Base-by-base conservation (phyloP, 1,284 basidiomycete species). In the Pseudozyma sp. region DNA sequence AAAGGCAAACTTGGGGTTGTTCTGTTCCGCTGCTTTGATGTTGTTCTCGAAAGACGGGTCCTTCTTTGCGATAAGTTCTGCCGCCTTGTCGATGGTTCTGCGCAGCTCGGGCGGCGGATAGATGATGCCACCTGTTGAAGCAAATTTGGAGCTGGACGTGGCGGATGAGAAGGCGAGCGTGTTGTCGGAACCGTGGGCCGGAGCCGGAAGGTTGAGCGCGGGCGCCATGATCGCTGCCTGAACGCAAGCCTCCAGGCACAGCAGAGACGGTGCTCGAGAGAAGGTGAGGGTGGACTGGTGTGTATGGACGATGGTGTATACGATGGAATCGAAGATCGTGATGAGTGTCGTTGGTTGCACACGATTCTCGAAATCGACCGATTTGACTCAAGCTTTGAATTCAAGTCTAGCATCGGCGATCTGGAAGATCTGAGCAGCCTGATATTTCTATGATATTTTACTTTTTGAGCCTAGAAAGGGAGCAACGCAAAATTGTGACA, bases 41-140 rank as follows among this genome's bases (percentile, higher is more conserved):
- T 77, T 81, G 34, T 68, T 73, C 57, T 84, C 82, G 55, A 84
- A 84, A 7, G 77, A 65, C 7, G 75, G 63, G 45, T 82, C 81
- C 42, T 79, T 78, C 42, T 79, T 77, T 19, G 94, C 94, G 68
- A 99, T 92, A 71, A 93, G 95, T n/a, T 89, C 85, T 13, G 97
- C 95, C 7, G 97, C 99, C 83, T 94, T 91, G 88, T 99, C 97
- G 78, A 99, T 94, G 66, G 98, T 94, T 68, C 91, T 93, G 93
- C 84, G 81, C 66, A 86, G 81, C 48, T 84, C 85, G 24, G 86
- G 86, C 13, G 86, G 86, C 17, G 86, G 85, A 46, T 78, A 80
- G 59, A 86, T 85, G 62, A 85, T 49, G 50, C 81, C 82, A 35
- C 75, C 63, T 5, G 76, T 67, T 11, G 74, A 62, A 5, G 64